Evolutionary conservation across 768 basidiomycete species (phyloP), one percentile per base, ranked within the genome.

Genomic region (Xerocomus potaroensis): DNA sequence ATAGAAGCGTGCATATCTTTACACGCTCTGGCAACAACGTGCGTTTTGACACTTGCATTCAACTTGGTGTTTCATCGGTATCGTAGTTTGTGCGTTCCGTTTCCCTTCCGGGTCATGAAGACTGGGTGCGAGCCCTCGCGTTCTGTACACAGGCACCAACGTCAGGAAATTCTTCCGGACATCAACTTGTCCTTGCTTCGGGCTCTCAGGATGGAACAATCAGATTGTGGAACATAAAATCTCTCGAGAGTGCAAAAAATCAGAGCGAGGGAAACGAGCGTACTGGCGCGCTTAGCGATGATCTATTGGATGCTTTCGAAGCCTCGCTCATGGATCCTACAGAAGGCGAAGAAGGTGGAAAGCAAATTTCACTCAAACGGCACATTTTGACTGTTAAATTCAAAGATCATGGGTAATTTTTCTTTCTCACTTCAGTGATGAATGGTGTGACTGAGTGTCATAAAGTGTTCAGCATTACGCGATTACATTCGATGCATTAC

Each of bases 121-220:
- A 99, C 59, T 99, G 96, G 96, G 77, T 98, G 44, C 82, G 87
- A 43, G 75, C 81, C 49, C 77, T 98, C 30, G 76, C 83, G 2
- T 92, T 97, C 64, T 72, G 72, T 36, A 34, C 56, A 1, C 66
- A 73, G 10, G 37, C 45, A 15, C 51, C 57, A 5, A 50, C 62
- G 4, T 59, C 64, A 2, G 54, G 21, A 6, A 5, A 19, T 3
- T 24, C 35, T 38, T 22, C 37, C 15, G 27, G 44, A 27, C 69
- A 74, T n/a, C 68, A 74, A 24, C 72, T 97, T 8, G 62, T 87
- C 0, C 73, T 99, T 30, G 94, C 96, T 1, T 94, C 93, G 19
- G 96, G 92, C 1, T 94, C 93, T 8, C 96, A 98, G 68, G 96
- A 99, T 62, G 81, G 83, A 8, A 94, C 89, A 23, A 89, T 98